These are phyloP conservation scores for Fusarium transvaalense DNA, from an alignment of 2,329 filamentous ascomycete genomes.

Conservation along the genomic window DNA sequence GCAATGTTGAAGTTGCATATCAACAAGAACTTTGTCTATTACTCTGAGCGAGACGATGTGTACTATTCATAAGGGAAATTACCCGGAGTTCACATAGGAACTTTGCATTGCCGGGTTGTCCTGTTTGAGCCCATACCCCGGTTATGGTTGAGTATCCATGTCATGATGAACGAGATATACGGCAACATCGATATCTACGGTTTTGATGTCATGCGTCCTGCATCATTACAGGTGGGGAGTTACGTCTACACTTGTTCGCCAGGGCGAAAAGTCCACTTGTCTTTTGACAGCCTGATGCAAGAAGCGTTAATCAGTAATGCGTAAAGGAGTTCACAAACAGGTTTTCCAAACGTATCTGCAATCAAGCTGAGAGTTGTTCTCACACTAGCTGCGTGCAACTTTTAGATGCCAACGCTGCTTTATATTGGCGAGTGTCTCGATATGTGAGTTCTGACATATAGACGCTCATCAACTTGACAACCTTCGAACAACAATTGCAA, in stretches of 20 bases:
- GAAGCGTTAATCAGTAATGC: neutral
- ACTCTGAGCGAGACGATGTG: neutral
- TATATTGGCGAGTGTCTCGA: neutral
- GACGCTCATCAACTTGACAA: neutral
- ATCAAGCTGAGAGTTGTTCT: neutral
- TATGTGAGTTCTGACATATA: neutral
- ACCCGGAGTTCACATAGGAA: neutral
- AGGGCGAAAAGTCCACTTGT: neutral
- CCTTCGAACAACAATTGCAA: neutral
- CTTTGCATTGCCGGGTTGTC: neutral
- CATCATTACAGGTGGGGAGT: neutral
- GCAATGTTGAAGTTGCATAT: neutral
- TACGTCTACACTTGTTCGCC: constrained; percentile 1
- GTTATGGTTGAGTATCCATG: neutral
- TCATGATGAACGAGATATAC: constrained; percentile 8
- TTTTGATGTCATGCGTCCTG: constrained; percentile 6
- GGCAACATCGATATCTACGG: neutral
- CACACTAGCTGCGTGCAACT: neutral
- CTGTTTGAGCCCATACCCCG: neutral
- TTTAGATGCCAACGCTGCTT: neutral
- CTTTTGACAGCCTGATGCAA: neutral
- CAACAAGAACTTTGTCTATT: neutral
- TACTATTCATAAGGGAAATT: neutral
- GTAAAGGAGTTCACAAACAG: neutral
- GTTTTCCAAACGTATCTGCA: neutral